Evolutionary conservation across 106 monocot species (phyloP), one percentile per base, ranked within the genome.

Genomic region (Amphibolis antarctica): DNA sequence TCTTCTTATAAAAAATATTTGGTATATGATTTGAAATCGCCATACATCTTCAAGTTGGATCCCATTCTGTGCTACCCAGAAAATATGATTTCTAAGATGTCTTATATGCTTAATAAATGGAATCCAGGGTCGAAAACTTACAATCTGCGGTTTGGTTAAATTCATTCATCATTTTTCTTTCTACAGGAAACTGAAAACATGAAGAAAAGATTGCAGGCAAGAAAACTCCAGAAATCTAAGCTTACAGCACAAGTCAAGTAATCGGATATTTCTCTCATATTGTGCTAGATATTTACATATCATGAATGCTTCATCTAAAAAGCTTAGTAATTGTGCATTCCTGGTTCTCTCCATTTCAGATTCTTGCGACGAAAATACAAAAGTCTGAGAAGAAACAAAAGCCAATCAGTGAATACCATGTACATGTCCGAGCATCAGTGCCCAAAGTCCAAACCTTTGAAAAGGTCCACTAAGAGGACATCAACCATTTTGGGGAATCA

Each of bases 321-420:
- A 10, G 9, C 23, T 20, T 10, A n/a, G 53, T 24, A 53, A 24
- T 19, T 53, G 23, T 0, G 23, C 23, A 22, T 24, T 53, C 53
- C 19, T 53, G 11, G 36, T 36, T 53, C 11, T 24, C 19, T 44
- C 42, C 60, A 25, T 48, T 65, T 54, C 72, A 87, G 83, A 53
- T 87, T 80, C 64, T 71, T 87, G 67, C 36, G 73, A 31, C 68
- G 49, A 65, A 88, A 78, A 71, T 81, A 70, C 65, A 71, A 78
- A 63, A 59, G 48, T 44, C 68, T 88, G 3, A n/a, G 55, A 4
- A 44, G 24, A 24, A 75, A 58, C 58, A 28, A 27, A 29, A 21
- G 63, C 65, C 69, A 58, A 42, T 67, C 71, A 28, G 64, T 71
- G 52, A n/a, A 42, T 12, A 53, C 24, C 46, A 58, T n/a, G 53